phyloP scores from a whole-genome alignment of 208 protist genomes.

The Acanthamoeba castellanii region DNA sequence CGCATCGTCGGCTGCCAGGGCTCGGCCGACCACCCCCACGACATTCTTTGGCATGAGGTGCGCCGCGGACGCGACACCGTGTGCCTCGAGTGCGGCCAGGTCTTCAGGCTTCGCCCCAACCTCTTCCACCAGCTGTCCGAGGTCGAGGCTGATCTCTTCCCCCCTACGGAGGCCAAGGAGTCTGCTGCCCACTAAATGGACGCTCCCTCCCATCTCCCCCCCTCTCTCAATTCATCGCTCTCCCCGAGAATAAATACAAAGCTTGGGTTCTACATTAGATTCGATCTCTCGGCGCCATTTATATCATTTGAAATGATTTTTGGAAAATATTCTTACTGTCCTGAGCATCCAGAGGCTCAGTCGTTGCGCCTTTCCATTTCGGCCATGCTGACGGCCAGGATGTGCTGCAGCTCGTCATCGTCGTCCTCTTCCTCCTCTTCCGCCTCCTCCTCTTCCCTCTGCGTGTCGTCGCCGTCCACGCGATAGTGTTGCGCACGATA shows the following conservation, averaged over 20 bases:
- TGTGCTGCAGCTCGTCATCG: constrained; percentile 12
- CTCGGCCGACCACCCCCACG: constrained; percentile 31
- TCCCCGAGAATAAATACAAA: neutral
- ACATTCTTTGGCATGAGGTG: constrained; percentile 55
- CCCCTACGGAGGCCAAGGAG: constrained; percentile 30
- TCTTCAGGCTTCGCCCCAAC: constrained; percentile 40
- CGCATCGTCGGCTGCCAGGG: constrained; percentile 57
- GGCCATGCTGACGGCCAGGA: neutral
- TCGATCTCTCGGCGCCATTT: too few relatives aligned
- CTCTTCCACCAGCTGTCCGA: constrained; percentile 30
- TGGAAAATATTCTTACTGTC: too few relatives aligned
- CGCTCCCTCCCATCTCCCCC: neutral
- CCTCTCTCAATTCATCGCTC: neutral
- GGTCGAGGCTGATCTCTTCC: constrained; percentile 35
- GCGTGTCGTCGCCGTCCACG: neutral
- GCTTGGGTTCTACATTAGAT: neutral
- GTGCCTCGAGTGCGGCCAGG: constrained; percentile 61
- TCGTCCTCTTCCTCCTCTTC: neutral
- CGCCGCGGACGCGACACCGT: constrained; percentile 2
- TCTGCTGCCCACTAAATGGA: constrained; percentile 1
- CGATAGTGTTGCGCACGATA: too few relatives aligned
- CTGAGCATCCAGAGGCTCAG: too few relatives aligned
- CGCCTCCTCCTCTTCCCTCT: too few relatives aligned
- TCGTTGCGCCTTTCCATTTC: constrained; percentile 24
- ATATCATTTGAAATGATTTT: too few relatives aligned